Evolutionary conservation across 2,329 filamentous ascomycete species (phyloP).

Genomic region (Claviceps purpurea): DNA sequence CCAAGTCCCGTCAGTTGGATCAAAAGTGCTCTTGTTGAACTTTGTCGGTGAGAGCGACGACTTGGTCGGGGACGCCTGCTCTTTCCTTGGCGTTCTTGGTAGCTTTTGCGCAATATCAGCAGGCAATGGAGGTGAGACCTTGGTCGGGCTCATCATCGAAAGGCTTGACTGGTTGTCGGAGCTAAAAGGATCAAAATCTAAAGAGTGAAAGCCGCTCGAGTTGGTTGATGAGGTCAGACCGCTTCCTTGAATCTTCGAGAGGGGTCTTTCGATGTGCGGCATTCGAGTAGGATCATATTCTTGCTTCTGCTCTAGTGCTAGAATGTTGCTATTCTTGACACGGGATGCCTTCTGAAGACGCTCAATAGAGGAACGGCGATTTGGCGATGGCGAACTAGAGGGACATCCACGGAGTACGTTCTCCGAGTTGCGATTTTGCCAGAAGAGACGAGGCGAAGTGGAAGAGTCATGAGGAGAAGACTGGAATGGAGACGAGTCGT

Average conservation of each 20-base stretch:
- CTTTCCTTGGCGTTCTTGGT: conserved; percentile 49
- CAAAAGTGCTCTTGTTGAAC: conserved; percentile 56
- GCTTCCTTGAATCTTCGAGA: conserved; percentile 64
- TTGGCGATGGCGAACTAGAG: conserved; percentile 52
- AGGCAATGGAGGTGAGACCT: conserved; percentile 8
- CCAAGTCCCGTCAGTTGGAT: conserved; percentile 55
- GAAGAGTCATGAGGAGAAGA: conserved; percentile 59
- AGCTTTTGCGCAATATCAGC: conserved; percentile 11
- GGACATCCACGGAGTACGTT: conserved; percentile 55
- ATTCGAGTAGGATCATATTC: conserved; percentile 78
- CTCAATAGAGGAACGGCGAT: conserved; percentile 83
- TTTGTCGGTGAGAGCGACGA: conserved; percentile 65
- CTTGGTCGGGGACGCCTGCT: conserved; percentile 69
- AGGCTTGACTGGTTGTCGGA: conserved; percentile 34
- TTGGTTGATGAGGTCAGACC: conserved; percentile 49
- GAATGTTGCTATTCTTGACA: conserved; percentile 97
- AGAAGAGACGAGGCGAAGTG: conserved; percentile 75
- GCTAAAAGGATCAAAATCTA: conserved; percentile 27
- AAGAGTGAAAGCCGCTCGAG: conserved; percentile 37
- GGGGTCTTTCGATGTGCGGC: conserved; percentile 67
- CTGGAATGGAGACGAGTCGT: conserved; percentile 73
- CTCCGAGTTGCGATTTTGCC: conserved; percentile 72
- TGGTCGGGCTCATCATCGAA: conserved; percentile 19
- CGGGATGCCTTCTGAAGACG: conserved; percentile 87
- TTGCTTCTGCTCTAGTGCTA: conserved; percentile 80